Conservation (phyloP, 768 basidiomycete genomes). For the Lepiota venenata region DNA sequence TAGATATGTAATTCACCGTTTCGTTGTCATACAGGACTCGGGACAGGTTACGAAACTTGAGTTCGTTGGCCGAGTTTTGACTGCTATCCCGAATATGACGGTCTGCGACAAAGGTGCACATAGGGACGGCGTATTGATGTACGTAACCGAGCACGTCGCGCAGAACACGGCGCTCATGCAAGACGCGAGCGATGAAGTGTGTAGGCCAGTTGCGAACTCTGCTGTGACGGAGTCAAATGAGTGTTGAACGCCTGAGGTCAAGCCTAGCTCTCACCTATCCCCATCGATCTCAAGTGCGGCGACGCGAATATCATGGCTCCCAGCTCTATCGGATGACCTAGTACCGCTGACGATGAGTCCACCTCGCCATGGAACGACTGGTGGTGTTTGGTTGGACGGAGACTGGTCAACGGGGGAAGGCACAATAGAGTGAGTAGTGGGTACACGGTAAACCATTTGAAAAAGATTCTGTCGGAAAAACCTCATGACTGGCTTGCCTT, state of each 20-base stretch:
- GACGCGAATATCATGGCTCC: conserved; percentile 51
- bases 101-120: conserved; percentile 65
- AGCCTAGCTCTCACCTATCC: conserved; percentile 50
- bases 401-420: conserved; percentile 49
- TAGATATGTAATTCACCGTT: conserved; percentile 36
- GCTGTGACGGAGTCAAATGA: conserved; percentile 32
- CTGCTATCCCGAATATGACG: conserved; percentile 45
- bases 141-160: conserved; percentile 51
- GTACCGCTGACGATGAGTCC: conserved; percentile 48
- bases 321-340: conserved; percentile 42
- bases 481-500: conserved; percentile 30
- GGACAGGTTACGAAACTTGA: conserved; percentile 53
- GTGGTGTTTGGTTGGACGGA: conserved; percentile 16
- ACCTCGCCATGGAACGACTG: conserved; percentile 56
- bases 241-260: conserved; percentile 14
- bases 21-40: conserved; percentile 47
- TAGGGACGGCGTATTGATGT: conserved; percentile 39
- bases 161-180: conserved; percentile 38
- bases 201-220: conserved; percentile 56
- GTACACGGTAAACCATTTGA: conserved; percentile 60
- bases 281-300: conserved; percentile 70
- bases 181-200: conserved; percentile 41
- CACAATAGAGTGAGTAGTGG: conserved; percentile 56
- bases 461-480: conserved; percentile 26
- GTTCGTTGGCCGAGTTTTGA: conserved; percentile 46